A percentile compares a stretch with the other conserved stretches of the same genome.
These are phyloP conservation scores for Pseudozyma tsukubaensis DNA, from an alignment of 1,284 basidiomycete genomes.

Conservation along the genomic window DNA sequence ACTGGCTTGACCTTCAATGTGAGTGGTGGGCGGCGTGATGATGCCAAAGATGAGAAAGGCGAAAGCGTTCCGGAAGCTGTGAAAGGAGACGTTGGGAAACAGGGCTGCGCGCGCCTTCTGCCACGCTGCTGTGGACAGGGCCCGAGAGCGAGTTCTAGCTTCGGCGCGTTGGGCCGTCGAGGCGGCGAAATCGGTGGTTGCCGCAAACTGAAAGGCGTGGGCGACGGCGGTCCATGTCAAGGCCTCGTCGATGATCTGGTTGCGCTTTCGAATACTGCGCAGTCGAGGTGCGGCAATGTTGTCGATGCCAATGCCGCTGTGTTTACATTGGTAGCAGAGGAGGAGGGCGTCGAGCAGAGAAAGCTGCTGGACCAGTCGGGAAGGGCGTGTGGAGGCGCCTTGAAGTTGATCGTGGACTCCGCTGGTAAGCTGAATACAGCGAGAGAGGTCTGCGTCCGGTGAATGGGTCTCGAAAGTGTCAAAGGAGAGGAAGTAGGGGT, in stretches of 20 bases:
- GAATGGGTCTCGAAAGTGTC: not conserved
- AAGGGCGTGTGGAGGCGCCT: not conserved
- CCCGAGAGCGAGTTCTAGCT: constrained; percentile 10
- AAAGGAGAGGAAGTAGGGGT: constrained; percentile 10
- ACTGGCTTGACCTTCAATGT: constrained; percentile 4
- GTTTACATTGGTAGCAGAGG: constrained; percentile 1
- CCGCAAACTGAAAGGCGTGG: constrained; percentile 9
- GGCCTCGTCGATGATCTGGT: constrained; percentile 9
- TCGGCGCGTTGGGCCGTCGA: constrained; percentile 10
- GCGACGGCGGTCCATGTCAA: constrained; percentile 11
- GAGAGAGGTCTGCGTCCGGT: constrained; percentile 1
- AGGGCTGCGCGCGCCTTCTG: constrained; percentile 6
- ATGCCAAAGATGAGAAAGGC: constrained; percentile 12
- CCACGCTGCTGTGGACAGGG: constrained; percentile 3
- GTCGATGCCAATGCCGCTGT: constrained; percentile 1
- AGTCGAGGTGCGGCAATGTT: not conserved
- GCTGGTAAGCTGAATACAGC: constrained; percentile 6
- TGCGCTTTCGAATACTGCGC: constrained; percentile 4
- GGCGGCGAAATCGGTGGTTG: constrained; percentile 1
- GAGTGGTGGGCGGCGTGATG: constrained; percentile 1
- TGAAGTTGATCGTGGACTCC: constrained; percentile 4
- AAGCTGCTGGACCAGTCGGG: constrained; percentile 4
- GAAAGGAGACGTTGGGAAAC: constrained; percentile 10
- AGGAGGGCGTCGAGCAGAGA: constrained; percentile 10
- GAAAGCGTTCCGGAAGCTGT: constrained; percentile 10